phyloP scores from a whole-genome alignment of 2,329 filamentous ascomycete genomes.

The Neopestalotiopsis sp. region DNA sequence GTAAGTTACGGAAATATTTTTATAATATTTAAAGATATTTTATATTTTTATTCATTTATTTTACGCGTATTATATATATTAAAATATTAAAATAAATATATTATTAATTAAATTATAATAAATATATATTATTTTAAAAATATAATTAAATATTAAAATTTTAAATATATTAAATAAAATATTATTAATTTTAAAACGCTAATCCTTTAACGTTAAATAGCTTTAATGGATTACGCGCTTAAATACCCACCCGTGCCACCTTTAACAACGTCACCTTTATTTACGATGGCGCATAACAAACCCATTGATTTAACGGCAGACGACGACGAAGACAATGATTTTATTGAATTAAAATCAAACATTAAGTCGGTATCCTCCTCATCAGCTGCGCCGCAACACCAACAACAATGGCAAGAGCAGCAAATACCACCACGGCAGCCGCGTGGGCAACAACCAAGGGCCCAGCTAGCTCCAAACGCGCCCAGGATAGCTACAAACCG shows the following conservation, averaged over 20 bases:
- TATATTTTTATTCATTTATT: background rate
- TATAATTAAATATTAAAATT: constrained; percentile 7
- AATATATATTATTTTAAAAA: constrained; percentile 14
- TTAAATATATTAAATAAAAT: background rate
- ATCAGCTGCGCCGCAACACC: background rate
- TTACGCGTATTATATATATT: constrained; percentile 3
- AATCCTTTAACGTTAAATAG: constrained; percentile 12
- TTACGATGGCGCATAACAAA: background rate
- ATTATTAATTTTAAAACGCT: constrained; percentile 20
- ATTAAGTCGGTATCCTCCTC: constrained; percentile 12
- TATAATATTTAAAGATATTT: background rate
- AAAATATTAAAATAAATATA: constrained; percentile 15
- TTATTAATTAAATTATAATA: constrained; percentile 8
- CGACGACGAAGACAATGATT: constrained; percentile 20
- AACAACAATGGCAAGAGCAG: background rate
- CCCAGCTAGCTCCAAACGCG: background rate
- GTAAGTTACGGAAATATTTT: too few relatives aligned
- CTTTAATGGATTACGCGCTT: constrained; percentile 20
- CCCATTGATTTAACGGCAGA: constrained; percentile 26
- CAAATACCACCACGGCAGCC: constrained; percentile 1
- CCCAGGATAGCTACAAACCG: background rate
- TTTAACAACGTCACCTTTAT: constrained; percentile 19
- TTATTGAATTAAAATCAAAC: constrained; percentile 7
- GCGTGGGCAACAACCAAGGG: background rate
- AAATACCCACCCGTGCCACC: constrained; percentile 20